These are phyloP conservation scores for Oryza glumipatula DNA, from an alignment of 176 grass and related monocot species.

Conservation along the genomic window DNA sequence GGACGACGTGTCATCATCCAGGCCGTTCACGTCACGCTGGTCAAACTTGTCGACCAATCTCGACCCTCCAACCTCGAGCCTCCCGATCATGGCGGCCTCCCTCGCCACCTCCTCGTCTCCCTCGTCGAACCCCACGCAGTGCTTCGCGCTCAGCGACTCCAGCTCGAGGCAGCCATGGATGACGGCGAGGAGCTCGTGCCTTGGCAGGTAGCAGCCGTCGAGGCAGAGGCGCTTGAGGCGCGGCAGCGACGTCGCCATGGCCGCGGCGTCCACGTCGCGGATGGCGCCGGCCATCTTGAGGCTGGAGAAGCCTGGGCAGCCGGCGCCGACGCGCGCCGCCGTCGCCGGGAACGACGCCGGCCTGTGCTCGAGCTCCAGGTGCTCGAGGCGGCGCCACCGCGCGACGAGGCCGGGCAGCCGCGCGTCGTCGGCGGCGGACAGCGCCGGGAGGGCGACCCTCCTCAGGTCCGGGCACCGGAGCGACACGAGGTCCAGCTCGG, in stretches of 20 bases:
- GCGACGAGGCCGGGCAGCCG: conserved; percentile 40
- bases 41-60: conserved; percentile 39
- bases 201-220: conserved; percentile 45
- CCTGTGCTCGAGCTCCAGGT: conserved; percentile 45
- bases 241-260: conserved; percentile 2
- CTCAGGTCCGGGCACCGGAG: conserved; percentile 43
- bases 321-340: conserved; percentile 6
- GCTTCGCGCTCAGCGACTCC: conserved; percentile 34
- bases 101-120: conserved; percentile 31
- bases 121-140: conserved; percentile 50
- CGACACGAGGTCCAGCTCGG: conserved; percentile 40
- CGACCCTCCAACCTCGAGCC: conserved; percentile 44
- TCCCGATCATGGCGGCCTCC: conserved; percentile 17
- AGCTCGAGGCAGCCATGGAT: conserved; percentile 37
- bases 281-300: conserved; percentile 47
- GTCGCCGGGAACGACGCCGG: conserved; percentile 41
- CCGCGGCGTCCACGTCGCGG: conserved; percentile 36
- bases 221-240: conserved; percentile 40
- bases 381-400: conserved; percentile 41
- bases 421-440: conserved; percentile 35
- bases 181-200: conserved; percentile 32
- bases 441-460: conserved; percentile 29
- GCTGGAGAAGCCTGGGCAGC: conserved; percentile 18
- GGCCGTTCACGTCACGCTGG: conserved; percentile 29
- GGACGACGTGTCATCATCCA: conserved; percentile 17